A percentile compares a stretch with the other conserved stretches of the same genome.
These are phyloP conservation scores for Andrographis paniculata DNA, from an alignment of 305 asterid genomes.

Conservation along the genomic window DNA sequence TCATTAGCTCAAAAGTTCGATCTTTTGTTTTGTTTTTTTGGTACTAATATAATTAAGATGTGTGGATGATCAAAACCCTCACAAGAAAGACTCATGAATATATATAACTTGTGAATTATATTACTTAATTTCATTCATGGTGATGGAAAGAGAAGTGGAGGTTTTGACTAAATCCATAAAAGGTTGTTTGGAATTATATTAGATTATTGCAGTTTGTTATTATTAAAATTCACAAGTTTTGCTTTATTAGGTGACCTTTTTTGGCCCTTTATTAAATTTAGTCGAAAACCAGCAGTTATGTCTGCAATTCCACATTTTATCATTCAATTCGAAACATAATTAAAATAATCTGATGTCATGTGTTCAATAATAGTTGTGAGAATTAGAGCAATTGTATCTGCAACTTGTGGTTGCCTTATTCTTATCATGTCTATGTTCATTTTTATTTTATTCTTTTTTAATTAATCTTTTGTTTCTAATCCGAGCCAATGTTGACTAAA, in stretches of 20 bases:
- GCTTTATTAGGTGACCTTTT: slow-evolving; percentile 19
- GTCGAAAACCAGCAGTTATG: not conserved
- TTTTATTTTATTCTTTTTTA: too few relatives aligned
- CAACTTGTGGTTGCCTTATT: not conserved
- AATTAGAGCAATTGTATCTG: too few relatives aligned
- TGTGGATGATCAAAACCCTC: not conserved
- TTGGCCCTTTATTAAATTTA: slow-evolving; percentile 5
- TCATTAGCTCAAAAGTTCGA: not conserved
- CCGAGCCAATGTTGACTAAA: not conserved
- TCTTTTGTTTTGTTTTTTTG: not conserved
- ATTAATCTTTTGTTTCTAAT: not conserved
- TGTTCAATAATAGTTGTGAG: too few relatives aligned
- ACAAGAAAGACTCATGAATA: too few relatives aligned
- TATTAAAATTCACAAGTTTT: not conserved
- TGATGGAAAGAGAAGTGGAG: slow-evolving; percentile 1
- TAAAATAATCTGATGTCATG: not conserved
- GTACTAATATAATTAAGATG: not conserved
- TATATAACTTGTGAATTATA: not conserved
- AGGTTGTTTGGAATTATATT: slow-evolving; percentile 3
- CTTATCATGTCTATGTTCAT: not conserved
- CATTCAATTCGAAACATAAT: not conserved
- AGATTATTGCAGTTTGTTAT: slow-evolving; percentile 15
- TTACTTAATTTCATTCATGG: too few relatives aligned
- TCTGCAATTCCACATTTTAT: not conserved
- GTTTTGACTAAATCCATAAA: slow-evolving; percentile 11